Evolutionary conservation across 2,329 filamentous ascomycete genomes (phyloP).

Genomic region (Dissoconium aciculare): DNA sequence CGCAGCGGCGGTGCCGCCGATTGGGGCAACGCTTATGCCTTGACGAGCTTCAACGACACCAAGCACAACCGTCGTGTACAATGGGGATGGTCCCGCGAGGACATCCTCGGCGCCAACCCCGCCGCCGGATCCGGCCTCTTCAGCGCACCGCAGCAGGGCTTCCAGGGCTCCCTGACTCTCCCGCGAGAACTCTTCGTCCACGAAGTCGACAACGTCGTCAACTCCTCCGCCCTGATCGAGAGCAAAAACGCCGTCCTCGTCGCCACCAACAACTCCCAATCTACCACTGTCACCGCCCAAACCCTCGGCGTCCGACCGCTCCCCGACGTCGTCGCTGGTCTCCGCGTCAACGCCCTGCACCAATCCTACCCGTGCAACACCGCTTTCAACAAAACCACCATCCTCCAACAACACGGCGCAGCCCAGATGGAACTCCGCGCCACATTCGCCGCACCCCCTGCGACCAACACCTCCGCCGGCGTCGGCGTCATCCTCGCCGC

Average conservation of each 20-base stretch:
- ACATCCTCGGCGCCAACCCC: conserved; percentile 24
- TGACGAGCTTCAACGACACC: conserved; percentile 34
- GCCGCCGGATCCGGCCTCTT: no score
- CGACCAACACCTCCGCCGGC: conserved; percentile 22
- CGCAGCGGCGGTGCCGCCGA: conserved; percentile 31
- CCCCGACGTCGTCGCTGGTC: conserved; percentile 29
- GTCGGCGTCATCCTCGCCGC: conserved; percentile 31
- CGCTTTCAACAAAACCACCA: conserved; percentile 17
- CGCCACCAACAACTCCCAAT: conserved; percentile 21
- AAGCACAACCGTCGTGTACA: conserved; percentile 35
- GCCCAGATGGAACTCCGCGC: conserved; percentile 30
- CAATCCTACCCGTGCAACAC: conserved; percentile 12
- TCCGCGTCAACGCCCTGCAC: conserved; percentile 20
- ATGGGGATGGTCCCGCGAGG: conserved; percentile 34
- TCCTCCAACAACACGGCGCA: conserved; percentile 19
- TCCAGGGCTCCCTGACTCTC: conserved; percentile 30
- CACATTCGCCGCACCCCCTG: no score
- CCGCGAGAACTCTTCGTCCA: conserved; percentile 35
- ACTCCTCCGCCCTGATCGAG: conserved; percentile 16
- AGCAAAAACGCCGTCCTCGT: conserved; percentile 13
- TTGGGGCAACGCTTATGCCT: conserved; percentile 32
- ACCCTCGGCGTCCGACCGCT: conserved; percentile 32
- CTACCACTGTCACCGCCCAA: conserved; percentile 28
- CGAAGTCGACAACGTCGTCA: conserved; percentile 26
- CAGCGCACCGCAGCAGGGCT: conserved; percentile 29